Evolutionary conservation across 139 green algal species (phyloP), one percentile per base, ranked within the genome.

Genomic region (Coccomyxa sp.): DNA sequence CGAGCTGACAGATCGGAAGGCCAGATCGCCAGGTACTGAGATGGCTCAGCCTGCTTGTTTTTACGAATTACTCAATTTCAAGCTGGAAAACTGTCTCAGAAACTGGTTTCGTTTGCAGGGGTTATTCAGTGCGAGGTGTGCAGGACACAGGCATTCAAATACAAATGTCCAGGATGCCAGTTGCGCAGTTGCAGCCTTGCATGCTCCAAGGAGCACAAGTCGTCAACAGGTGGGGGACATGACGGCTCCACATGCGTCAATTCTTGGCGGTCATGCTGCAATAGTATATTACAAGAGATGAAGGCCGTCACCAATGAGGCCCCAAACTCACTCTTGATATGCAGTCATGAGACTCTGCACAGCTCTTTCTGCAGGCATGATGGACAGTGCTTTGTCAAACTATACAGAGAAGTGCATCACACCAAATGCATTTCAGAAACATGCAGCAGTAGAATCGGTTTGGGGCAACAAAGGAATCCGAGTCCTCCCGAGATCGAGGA

Each of bases 201-300:
- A 12, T 96, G 93, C 87, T 85, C 85, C 59, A 83, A 86, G 74
- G 30, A 31, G 71, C 93, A 96, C 87, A 96, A 96, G 84, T 83
- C 67, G 23, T 45, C 21, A 25, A 77, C 71, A 30, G 71, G 71
- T 77, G 27, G 27, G 27, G 3, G 38, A 51, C 3, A 7, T 51
- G 38, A 51, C 38, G 38, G 38, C 3, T 51, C 38, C 38, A 7
- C 16, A 7, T 51, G 38, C 38, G 38, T 51, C 38, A 51, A 51
- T 51, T 11, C 38, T 11, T 51, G 38, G 38, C 38, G 38, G 38
- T 51, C 38, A 51, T 51, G 38, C 38, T 51, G 38, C 38, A 51
- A 17, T 71, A 17, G 21, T 10, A 74, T 27, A 30, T 10, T 10
- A 23, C 21, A 27, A 74, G 66, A 14, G 21, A 74, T 23, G 21